Conservation (phyloP, 805 yeast species). For the Phaffomyces antillensis region DNA sequence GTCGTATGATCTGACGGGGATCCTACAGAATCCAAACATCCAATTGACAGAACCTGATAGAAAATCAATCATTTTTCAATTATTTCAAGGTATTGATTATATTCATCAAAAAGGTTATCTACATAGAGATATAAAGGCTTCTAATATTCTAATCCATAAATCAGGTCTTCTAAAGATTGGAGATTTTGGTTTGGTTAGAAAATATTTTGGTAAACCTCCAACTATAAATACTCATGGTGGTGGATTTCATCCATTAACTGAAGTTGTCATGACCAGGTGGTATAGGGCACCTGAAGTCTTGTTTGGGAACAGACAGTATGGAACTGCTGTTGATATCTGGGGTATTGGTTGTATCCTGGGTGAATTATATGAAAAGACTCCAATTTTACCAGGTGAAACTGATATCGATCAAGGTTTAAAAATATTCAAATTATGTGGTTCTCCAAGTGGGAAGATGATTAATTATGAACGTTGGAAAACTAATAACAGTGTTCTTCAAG, state of each 20-base stretch:
- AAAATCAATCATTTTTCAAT: constrained; percentile 75
- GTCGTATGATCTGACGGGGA: constrained; percentile 86
- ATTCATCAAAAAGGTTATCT: constrained; percentile 55
- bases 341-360: constrained; percentile 95
- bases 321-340: constrained; percentile 97
- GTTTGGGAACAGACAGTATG: constrained; percentile 76
- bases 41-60: constrained; percentile 56
- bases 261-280: constrained; percentile 94
- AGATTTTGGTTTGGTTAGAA: constrained; percentile 90
- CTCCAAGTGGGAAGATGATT: constrained; percentile 45
- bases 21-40: constrained; percentile 73
- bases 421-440: constrained; percentile 76
- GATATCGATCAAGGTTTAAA: constrained; percentile 84
- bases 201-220: constrained; percentile 58
- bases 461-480: constrained; percentile 26
- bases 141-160: constrained; percentile 79
- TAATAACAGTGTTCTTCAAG: constrained; percentile 1
- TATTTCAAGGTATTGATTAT: constrained; percentile 73
- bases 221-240: constrained; percentile 37
- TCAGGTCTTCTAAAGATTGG: constrained; percentile 82
- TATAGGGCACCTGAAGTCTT: constrained; percentile 93
- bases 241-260: constrained; percentile 42
- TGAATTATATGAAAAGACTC: constrained; percentile 75
- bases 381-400: constrained; percentile 77
- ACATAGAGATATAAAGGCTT: constrained; percentile 94